Evolutionary conservation across 495 filamentous ascomycete species (phyloP), one percentile per base, ranked within the genome.

Genomic region (Monascus purpureus): DNA sequence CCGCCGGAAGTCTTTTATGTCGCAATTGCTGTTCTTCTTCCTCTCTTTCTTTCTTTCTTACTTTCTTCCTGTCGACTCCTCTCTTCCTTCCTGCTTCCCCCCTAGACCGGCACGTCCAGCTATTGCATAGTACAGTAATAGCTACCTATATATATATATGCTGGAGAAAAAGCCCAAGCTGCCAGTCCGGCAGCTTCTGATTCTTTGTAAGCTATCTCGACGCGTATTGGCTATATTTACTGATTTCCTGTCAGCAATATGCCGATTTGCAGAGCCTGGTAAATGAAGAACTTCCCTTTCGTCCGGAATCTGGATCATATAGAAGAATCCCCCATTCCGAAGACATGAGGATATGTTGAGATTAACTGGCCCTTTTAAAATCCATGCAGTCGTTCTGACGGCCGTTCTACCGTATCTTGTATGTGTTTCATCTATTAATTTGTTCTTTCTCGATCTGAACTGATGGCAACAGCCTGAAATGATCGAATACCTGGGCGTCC

Each of bases 341-440:
- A 29, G 4, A n/a, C n/a, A n/a, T n/a, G n/a, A n/a, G n/a, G n/a
- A n/a, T n/a, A n/a, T n/a, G n/a, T n/a, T n/a, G n/a, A n/a, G n/a
- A n/a, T n/a, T n/a, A n/a, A n/a, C n/a, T n/a, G n/a, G n/a, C n/a
- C n/a, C n/a, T n/a, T n/a, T n/a, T n/a, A n/a, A n/a, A n/a, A n/a
- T n/a, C n/a, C n/a, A 17, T 19, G 35, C 64, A 29, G 61, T 93
- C 24, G 77, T 83, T 15, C 59, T 85, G 40, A 93, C 86, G 4
- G 86, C 80, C 6, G 73, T 93, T 39, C 82, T 80, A 38, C 88
- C 88, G 11, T 96, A 96, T 50, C 67, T 96, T 23, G 62, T 65
- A 50, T 16, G 60, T 42, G 13, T 18, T 17, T 24, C 15, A 13
- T 15, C 8, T 29, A 7, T 23, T 4, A 17, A 13, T 20, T 3